These are phyloP conservation scores for Quercus robur DNA, from an alignment of 306 rosid genomes.

Conservation along the genomic window DNA sequence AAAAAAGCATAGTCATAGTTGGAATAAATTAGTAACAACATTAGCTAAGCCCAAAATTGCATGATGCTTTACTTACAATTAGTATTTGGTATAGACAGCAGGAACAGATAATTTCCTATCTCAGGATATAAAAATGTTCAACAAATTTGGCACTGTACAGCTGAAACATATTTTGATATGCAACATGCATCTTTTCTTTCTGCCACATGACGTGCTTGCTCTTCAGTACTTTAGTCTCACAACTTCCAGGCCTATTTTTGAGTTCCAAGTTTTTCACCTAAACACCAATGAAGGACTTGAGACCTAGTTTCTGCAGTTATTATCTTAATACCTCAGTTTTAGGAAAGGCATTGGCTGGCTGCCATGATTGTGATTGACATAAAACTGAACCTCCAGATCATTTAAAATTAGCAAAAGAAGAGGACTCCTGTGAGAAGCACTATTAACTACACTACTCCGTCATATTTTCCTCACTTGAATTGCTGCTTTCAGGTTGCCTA, in stretches of 20 bases:
- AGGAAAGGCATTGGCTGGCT: not conserved
- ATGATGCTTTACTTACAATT: not conserved
- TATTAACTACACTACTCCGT: not conserved
- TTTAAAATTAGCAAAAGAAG: not conserved
- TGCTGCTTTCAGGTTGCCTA: not conserved
- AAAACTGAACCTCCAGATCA: too few relatives aligned
- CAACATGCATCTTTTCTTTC: not conserved
- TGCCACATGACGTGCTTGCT: not conserved
- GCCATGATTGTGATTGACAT: not conserved
- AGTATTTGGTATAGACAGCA: not conserved
- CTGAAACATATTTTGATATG: not conserved
- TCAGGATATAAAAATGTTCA: not conserved
- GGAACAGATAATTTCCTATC: not conserved
- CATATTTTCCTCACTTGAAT: not conserved
- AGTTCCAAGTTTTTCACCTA: too few relatives aligned
- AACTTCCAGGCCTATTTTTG: too few relatives aligned
- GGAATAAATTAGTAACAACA: not conserved
- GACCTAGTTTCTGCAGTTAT: too few relatives aligned
- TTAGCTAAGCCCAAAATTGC: not conserved
- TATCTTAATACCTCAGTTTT: not conserved
- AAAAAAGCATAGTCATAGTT: not conserved
- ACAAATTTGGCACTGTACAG: not conserved
- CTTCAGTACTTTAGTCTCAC: not conserved
- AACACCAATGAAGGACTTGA: too few relatives aligned
- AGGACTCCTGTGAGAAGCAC: not conserved